phyloP scores from a whole-genome alignment of 176 grass and related monocot genomes.

The Poa annua region DNA sequence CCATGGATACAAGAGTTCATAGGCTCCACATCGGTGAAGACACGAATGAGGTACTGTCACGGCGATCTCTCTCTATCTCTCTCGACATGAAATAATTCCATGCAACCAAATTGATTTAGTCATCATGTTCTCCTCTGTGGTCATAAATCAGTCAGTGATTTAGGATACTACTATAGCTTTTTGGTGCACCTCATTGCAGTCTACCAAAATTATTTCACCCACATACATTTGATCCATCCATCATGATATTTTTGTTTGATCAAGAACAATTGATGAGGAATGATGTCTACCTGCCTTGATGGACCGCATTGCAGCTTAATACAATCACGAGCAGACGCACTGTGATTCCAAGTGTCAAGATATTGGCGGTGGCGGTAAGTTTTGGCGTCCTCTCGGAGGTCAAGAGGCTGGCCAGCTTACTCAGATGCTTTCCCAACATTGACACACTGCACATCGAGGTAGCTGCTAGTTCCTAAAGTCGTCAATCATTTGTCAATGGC shows the following conservation, averaged over 20 bases:
- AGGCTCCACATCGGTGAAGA: background rate
- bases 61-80: background rate
- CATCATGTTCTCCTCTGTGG: background rate
- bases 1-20: background rate
- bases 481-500: background rate
- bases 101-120: too few species aligned
- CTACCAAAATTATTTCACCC: background rate
- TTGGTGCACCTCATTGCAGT: background rate
- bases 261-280: background rate
- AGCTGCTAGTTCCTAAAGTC: background rate
- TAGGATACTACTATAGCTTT: background rate
- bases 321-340: background rate
- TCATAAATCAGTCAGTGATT: background rate
- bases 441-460: conserved; percentile 25
- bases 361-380: conserved; percentile 1
- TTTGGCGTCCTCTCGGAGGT: background rate
- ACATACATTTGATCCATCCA: background rate
- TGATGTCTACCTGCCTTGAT: background rate
- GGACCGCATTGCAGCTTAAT: background rate
- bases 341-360: conserved; percentile 3
- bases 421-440: conserved; percentile 41
- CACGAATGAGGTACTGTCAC: background rate
- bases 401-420: conserved; percentile 12
- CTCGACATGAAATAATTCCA: background rate
- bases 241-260: background rate